Conservation (phyloP, 495 filamentous ascomycete genomes). For the Xylaria cubensis region DNA sequence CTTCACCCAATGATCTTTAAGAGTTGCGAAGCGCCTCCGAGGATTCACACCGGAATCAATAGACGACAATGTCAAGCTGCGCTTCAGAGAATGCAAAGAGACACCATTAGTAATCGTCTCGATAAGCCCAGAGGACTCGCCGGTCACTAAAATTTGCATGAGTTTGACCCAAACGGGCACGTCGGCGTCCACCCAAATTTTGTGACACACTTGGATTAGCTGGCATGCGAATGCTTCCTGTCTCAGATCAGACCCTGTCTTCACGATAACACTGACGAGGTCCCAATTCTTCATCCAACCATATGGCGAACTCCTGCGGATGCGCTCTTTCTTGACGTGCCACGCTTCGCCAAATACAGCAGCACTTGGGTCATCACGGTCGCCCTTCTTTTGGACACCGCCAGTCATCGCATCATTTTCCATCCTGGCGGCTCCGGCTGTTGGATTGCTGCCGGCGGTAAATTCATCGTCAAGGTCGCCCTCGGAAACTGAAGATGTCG, state of each 20-base stretch:
- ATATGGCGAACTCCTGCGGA: slow-evolving; percentile 75
- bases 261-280: slow-evolving; percentile 78
- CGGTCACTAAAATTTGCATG: slow-evolving; percentile 81
- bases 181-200: slow-evolving; percentile 74
- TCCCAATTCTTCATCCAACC: slow-evolving; percentile 85
- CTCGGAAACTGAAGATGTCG: slow-evolving; percentile 42
- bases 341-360: slow-evolving; percentile 82
- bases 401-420: slow-evolving; percentile 83
- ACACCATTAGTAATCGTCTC: slow-evolving; percentile 84
- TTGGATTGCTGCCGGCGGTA: slow-evolving; percentile 60
- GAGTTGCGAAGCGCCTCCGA: slow-evolving; percentile 69
- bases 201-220: slow-evolving; percentile 74
- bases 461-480: slow-evolving; percentile 54
- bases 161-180: slow-evolving; percentile 80
- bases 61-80: slow-evolving; percentile 71
- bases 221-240: slow-evolving; percentile 83
- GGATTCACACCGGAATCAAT: slow-evolving; percentile 71
- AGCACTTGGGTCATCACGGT: slow-evolving; percentile 80
- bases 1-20: slow-evolving; percentile 78
- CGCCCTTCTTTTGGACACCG: slow-evolving; percentile 74
- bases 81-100: slow-evolving; percentile 76
- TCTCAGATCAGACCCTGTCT: slow-evolving; percentile 76
- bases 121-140: slow-evolving; percentile 77
- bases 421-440: slow-evolving; percentile 76
- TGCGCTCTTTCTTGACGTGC: slow-evolving; percentile 76